Evolutionary conservation across 1,284 basidiomycete genomes (phyloP), one percentile per base, ranked within the genome.

Genomic region (Sanghuangporus weigelae): DNA sequence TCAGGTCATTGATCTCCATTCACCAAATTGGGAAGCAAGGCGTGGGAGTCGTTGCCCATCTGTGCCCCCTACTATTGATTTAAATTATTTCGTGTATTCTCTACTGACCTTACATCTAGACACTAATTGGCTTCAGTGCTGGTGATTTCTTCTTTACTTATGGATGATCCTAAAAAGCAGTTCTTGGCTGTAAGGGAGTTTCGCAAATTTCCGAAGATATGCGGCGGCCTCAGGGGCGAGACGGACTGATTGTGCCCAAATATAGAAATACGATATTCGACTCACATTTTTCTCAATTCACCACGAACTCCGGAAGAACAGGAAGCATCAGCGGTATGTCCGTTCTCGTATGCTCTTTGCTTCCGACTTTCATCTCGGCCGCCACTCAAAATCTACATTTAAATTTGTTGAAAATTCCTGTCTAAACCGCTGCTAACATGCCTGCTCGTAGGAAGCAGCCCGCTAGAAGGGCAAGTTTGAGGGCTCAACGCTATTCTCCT

Each of bases 241-340:
- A 11, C 11, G 56, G 11, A 12, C 19, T 54, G 26, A 14, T 6
- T 16, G 12, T 11, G 53, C 11, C 53, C 53, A 54, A 54, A 38
- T 36, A 54, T 54, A 36, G 53, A n/a, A 54, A 54, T 31, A 16
- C 26, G 10, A 16, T 54, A 54, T 38, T 54, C 38, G 53, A 54
- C 48, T 31, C 26, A 31, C 26, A n/a, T 26, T 7, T 7, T 31
- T n/a, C 53, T 54, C 14, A 54, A 54, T 54, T 38, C 10, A 54
- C 53, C 53, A 54, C 53, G 36, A 54, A 54, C 53, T 54, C 53
- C 53, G 53, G 53, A 38, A 38, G 53, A 35, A 54, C 7, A 54
- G 53, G 53, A 54, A 54, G 53, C 26, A 54, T 54, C 53, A 54
- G 16, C 31, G 7, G 53, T 54, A 54, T 8, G 53, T 36, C 31